Percentiles rank a stretch among this genome's conserved stretches.
Conservation (phyloP, 495 filamentous ascomycete species). For the Hypoxylon trugodes region DNA sequence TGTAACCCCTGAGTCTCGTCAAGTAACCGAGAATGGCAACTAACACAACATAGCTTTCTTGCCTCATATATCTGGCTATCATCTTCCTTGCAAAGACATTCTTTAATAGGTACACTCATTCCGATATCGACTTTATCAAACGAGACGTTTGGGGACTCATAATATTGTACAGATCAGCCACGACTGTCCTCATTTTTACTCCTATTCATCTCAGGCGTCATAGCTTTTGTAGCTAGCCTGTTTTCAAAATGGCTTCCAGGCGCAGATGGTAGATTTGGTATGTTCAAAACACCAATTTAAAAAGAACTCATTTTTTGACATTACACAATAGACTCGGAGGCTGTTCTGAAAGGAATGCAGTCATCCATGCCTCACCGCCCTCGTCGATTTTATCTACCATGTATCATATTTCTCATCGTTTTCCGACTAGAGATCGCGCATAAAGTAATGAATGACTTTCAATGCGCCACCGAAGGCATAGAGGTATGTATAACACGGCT, state of each 20-base stretch:
- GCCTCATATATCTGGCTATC: conserved; percentile 56
- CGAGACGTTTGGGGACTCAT: conserved; percentile 3
- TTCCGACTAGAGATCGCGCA: conserved; percentile 54
- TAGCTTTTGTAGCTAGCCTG: conserved; percentile 50
- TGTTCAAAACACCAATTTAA: conserved; percentile 1
- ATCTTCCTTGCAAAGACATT: conserved; percentile 53
- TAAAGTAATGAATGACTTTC: conserved; percentile 46
- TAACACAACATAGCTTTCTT: conserved; percentile 47
- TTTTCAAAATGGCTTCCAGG: conserved; percentile 56
- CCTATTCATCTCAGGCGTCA: conserved; percentile 42
- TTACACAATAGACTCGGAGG: conserved; percentile 47
- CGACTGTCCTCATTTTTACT: conserved; percentile 49
- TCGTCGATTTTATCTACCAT: conserved; percentile 51
- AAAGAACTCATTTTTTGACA: conserved; percentile 11
- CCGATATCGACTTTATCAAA: background rate
- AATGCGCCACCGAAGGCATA: conserved; percentile 53
- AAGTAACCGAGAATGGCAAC: background rate
- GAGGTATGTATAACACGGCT: conserved; percentile 44
- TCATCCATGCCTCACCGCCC: conserved; percentile 52
- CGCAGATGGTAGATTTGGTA: conserved; percentile 55
- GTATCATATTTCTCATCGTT: conserved; percentile 51
- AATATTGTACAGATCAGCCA: conserved; percentile 48
- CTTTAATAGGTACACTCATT: conserved; percentile 49
- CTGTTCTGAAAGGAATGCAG: conserved; percentile 41
- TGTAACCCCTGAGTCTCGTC: background rate